Evolutionary conservation across 305 asterid genomes (phyloP).

Genomic region (Withania somnifera): DNA sequence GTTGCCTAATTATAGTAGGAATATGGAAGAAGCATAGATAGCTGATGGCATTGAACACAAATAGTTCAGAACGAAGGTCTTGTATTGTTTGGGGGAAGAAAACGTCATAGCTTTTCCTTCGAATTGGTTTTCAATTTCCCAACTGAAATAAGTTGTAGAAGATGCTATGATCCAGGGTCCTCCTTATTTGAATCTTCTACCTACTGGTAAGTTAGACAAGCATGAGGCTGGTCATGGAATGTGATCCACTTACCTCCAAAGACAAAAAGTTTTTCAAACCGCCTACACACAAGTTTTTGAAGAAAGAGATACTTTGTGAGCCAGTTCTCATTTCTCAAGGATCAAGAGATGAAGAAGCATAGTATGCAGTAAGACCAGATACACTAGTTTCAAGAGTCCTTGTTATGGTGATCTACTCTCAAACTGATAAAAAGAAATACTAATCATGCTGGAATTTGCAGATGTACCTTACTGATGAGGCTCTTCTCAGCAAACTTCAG

Average conservation of each 20-base stretch:
- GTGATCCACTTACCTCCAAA: not conserved
- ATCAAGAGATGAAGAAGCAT: not conserved
- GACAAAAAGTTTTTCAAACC: not conserved
- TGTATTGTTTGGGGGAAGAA: not conserved
- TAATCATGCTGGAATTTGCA: not conserved
- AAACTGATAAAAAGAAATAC: not conserved
- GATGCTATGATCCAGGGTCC: not conserved
- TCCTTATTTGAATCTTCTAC: not conserved
- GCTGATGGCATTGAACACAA: not conserved
- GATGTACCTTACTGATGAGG: slow-evolving; percentile 69
- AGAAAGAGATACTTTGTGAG: not conserved
- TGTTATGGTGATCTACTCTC: not conserved
- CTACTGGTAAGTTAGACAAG: not conserved
- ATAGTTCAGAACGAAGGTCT: not conserved
- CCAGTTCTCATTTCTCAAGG: not conserved
- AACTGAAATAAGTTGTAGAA: not conserved
- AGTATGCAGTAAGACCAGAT: not conserved
- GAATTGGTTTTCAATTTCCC: not conserved
- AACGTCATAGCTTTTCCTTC: not conserved
- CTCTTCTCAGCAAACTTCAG: slow-evolving; percentile 67
- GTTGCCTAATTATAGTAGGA: not conserved
- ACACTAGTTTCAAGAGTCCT: not conserved
- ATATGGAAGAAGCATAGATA: not conserved
- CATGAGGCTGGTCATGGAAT: not conserved
- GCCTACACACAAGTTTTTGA: not conserved